Conservation (phyloP, 352 stramenopile species). For the Sclerospora graminicola region DNA sequence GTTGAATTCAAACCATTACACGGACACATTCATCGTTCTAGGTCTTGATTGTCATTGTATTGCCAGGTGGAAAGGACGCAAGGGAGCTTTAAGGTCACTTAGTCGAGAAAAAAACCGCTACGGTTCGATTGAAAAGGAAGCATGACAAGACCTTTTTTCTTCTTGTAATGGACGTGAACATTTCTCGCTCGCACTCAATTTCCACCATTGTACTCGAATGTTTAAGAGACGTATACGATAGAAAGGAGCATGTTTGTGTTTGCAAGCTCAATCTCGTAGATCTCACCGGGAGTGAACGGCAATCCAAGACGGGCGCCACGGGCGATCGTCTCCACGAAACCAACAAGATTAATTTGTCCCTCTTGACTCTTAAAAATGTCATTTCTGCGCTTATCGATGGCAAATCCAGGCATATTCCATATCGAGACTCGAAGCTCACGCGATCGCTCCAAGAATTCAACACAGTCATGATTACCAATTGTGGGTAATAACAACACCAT, state of each 20-base stretch:
- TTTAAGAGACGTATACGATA: too few relatives aligned
- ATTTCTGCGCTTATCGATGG: constrained; percentile 81
- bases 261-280: constrained; percentile 94
- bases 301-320: too few relatives aligned
- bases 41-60: too few relatives aligned
- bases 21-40: constrained; percentile 90
- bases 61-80: too few relatives aligned
- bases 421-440: constrained; percentile 96
- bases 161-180: too few relatives aligned
- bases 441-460: constrained; percentile 94
- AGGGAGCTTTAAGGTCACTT: too few relatives aligned
- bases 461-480: constrained; percentile 98
- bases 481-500: too few relatives aligned
- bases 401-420: constrained; percentile 76
- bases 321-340: constrained; percentile 65
- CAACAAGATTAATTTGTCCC: constrained; percentile 76
- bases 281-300: constrained; percentile 62
- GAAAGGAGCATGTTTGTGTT: too few relatives aligned
- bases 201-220: constrained; percentile 95
- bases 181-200: too few relatives aligned
- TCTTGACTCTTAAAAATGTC: constrained; percentile 77
- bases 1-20: constrained; percentile 94
- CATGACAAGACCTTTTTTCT: too few relatives aligned
- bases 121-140: too few relatives aligned
- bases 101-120: too few relatives aligned